These are phyloP conservation scores for Trametes coccinea DNA, from an alignment of 768 basidiomycete genomes.

Conservation along the genomic window DNA sequence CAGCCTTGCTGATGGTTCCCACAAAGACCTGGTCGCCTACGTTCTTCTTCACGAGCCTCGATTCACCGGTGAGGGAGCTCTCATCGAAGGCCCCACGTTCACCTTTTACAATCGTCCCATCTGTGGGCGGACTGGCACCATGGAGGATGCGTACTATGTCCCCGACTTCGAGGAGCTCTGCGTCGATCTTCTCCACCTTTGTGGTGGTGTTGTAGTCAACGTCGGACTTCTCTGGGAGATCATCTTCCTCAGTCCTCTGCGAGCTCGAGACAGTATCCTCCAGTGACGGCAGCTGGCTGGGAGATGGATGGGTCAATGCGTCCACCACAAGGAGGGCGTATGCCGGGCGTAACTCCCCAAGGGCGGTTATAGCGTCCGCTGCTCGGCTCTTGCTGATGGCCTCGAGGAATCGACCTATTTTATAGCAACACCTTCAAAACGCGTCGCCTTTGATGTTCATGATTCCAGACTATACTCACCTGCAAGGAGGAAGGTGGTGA, in stretches of 20 bases:
- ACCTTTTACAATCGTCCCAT: conserved; percentile 61
- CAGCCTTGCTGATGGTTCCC: conserved; percentile 73
- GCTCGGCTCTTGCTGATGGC: conserved; percentile 68
- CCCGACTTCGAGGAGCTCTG: conserved; percentile 71
- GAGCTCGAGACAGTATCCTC: neutral
- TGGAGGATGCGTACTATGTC: conserved; percentile 74
- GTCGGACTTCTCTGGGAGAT: conserved; percentile 24
- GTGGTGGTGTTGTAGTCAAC: conserved; percentile 22
- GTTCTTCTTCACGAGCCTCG: conserved; percentile 57
- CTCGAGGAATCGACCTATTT: conserved; percentile 60
- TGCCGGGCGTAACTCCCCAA: conserved; percentile 63
- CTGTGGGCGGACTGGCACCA: conserved; percentile 76
- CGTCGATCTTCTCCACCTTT: conserved; percentile 44
- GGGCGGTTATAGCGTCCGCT: conserved; percentile 69
- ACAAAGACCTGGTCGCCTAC: conserved; percentile 67
- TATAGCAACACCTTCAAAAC: neutral
- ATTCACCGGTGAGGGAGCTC: conserved; percentile 84
- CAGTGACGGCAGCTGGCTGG: neutral
- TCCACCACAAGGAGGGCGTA: conserved; percentile 54
- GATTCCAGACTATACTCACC: conserved; percentile 41
- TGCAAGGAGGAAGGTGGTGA: conserved; percentile 76
- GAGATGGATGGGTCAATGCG: neutral
- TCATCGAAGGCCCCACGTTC: conserved; percentile 65
- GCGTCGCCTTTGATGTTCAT: neutral
- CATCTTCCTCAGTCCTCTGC: conserved; percentile 40